Evolutionary conservation across 148 eudicot genomes (phyloP).

Genomic region (Simmondsia chinensis): DNA sequence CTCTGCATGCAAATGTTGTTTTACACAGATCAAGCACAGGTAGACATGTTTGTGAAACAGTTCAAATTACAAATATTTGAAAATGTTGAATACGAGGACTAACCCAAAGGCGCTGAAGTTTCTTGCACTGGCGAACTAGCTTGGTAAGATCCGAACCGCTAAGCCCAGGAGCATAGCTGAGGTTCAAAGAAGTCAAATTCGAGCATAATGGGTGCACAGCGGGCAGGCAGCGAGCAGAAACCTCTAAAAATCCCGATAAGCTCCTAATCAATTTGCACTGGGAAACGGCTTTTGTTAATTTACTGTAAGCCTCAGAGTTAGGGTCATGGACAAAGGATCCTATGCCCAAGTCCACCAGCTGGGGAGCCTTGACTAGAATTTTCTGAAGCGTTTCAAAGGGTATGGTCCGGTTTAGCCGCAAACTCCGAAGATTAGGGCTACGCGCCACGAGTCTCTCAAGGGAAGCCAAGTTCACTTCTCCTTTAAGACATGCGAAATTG

Average conservation of each 20-base stretch:
- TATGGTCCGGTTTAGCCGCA: slow-evolving; percentile 57
- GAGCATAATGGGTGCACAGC: slow-evolving; percentile 59
- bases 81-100: slow-evolving; percentile 5
- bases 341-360: slow-evolving; percentile 55
- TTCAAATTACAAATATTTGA: neutral
- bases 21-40: too few relatives aligned
- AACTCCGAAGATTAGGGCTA: slow-evolving; percentile 45
- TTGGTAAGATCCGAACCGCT: slow-evolving; percentile 50
- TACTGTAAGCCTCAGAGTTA: slow-evolving; percentile 36
- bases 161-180: slow-evolving; percentile 74
- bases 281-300: slow-evolving; percentile 27
- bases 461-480: slow-evolving; percentile 46
- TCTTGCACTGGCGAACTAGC: slow-evolving; percentile 55
- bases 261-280: slow-evolving; percentile 55
- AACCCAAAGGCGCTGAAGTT: slow-evolving; percentile 69
- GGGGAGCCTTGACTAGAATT: slow-evolving; percentile 60
- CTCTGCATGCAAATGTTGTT: too few relatives aligned
- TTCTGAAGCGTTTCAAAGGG: slow-evolving; percentile 47
- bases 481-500: slow-evolving; percentile 81
- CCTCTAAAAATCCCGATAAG: slow-evolving; percentile 66
- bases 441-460: slow-evolving; percentile 71
- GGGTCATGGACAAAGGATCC: slow-evolving; percentile 63
- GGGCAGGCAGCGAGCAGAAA: slow-evolving; percentile 50
- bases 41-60: too few relatives aligned
- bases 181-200: slow-evolving; percentile 53